Percentiles rank a stretch among this genome's conserved stretches.
Evolutionary conservation across 163 green algal genomes (phyloP).

Genomic region (Trebouxiophyceae sp.): DNA sequence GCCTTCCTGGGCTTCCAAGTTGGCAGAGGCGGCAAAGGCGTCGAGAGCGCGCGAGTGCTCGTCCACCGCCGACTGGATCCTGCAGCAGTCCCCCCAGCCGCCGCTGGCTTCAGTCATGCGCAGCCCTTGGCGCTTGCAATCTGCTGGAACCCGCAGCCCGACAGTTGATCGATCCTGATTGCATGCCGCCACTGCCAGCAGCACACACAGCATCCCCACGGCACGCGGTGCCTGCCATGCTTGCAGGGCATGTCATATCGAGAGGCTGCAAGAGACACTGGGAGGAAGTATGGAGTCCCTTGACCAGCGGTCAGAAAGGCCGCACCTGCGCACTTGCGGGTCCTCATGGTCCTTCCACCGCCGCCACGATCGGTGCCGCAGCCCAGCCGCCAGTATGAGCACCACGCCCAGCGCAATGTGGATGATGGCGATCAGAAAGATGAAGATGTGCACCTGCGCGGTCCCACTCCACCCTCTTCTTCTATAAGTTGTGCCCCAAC

Average conservation of each 20-base stretch:
- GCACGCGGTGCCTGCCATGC: neutral
- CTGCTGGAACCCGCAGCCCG: neutral
- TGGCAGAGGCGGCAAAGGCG: no score
- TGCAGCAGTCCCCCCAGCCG: no score
- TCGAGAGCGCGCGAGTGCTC: neutral
- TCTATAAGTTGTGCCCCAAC: no score
- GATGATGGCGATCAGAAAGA: constrained; percentile 15
- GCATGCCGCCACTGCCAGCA: neutral
- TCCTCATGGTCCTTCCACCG: neutral
- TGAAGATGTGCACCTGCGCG: constrained; percentile 28
- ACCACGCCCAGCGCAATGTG: constrained; percentile 21
- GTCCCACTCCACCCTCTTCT: no score
- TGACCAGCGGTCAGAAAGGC: neutral
- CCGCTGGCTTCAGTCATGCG: no score
- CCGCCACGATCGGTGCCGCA: constrained; percentile 5
- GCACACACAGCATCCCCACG: no score
- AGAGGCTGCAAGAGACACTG: neutral
- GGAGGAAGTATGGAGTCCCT: neutral
- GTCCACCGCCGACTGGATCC: neutral
- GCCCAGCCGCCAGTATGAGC: constrained; percentile 14
- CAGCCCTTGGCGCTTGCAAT: no score
- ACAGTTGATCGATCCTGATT: neutral
- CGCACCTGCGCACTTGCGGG: neutral
- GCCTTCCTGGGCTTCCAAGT: no score
- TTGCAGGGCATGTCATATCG: neutral